Evolutionary conservation across 768 basidiomycete species (phyloP), one percentile per base, ranked within the genome.

Genomic region (Lactifluus pinguis): DNA sequence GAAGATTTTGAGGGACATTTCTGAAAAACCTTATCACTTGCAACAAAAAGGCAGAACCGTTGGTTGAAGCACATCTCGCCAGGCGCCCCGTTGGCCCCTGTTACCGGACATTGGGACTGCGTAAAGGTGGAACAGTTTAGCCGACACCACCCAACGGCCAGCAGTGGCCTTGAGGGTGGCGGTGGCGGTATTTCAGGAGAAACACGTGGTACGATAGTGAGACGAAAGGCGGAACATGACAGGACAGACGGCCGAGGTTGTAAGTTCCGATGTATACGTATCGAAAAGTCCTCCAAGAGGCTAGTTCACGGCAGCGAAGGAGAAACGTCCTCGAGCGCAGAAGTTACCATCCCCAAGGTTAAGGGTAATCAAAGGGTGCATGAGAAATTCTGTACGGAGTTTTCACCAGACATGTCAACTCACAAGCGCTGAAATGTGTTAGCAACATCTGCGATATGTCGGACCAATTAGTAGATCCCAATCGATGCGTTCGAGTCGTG

Each of bases 201-300:
- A 4, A 13, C 32, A 42, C 17, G 25, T 34, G 19, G 29, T n/a
- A 19, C 17, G 6, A 8, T 13, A 19, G 14, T 10, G 34, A 50
- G 29, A 19, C 54, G 34, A n/a, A 11, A 19, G 29, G 3, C 9
- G 29, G 25, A 44, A 21, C 19, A 21, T 15, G 29, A 61, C 55
- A 25, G 36, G 56, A 53, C 34, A 1, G 45, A 21, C 30, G 21
- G 19, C 13, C 17, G 38, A 48, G 11, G 19, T 7, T 30, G 25
- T 29, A 53, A 47, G 44, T 52, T 52, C 32, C 50, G 11, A 36
- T 14, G 4, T 6, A 29, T 1, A 19, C 29, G 36, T 48, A 61
- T 57, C 30, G 45, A 11, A 57, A 48, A 59, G 50, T 48, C 54
- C 34, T 61, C 55, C 55, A 15, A 53, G 57, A 57, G 60, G 55